These are phyloP conservation scores for Aspergillus spinulosporus DNA, from an alignment of 2,329 filamentous ascomycete species.

Conservation along the genomic window DNA sequence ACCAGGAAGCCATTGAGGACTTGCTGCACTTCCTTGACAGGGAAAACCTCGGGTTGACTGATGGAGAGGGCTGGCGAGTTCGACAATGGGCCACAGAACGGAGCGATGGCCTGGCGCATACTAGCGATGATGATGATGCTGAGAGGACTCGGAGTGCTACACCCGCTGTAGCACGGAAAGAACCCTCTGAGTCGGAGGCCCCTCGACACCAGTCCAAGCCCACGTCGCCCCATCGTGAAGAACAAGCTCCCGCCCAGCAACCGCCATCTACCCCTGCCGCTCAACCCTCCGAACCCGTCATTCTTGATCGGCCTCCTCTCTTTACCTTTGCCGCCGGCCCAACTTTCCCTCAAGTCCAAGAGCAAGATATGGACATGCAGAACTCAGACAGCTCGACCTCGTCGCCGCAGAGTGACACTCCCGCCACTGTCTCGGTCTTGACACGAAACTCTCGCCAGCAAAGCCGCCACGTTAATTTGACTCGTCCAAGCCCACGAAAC, in stretches of 20 bases:
- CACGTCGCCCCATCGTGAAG: slow-evolving; percentile 30
- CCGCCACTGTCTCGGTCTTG: slow-evolving; percentile 46
- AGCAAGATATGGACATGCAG: slow-evolving; percentile 48
- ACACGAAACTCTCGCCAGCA: slow-evolving; percentile 44
- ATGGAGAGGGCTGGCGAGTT: slow-evolving; percentile 72
- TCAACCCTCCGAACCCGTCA: slow-evolving; percentile 27
- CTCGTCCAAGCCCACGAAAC: slow-evolving; percentile 39
- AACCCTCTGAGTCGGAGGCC: slow-evolving; percentile 29
- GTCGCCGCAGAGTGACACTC: slow-evolving; percentile 34
- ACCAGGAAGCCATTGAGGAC: slow-evolving; percentile 92
- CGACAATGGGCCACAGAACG: slow-evolving; percentile 60
- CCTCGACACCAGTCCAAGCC: slow-evolving; percentile 32
- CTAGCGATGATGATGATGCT: slow-evolving; percentile 48
- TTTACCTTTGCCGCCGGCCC: slow-evolving; percentile 48
- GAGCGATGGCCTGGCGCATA: slow-evolving; percentile 44
- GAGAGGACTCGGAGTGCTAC: slow-evolving; percentile 41
- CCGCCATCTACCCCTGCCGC: slow-evolving; percentile 21
- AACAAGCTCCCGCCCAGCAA: slow-evolving; percentile 27
- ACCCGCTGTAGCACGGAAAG: slow-evolving; percentile 36
- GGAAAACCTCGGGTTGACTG: slow-evolving; percentile 72
- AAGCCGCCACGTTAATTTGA: slow-evolving; percentile 41
- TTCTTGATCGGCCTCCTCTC: slow-evolving; percentile 34
- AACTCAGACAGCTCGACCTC: slow-evolving; percentile 36
- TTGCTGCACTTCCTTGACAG: slow-evolving; percentile 81
- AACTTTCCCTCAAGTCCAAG: slow-evolving; percentile 38